Conservation (phyloP, 352 stramenopile species). For the Globisporangium sylvaticum region DNA sequence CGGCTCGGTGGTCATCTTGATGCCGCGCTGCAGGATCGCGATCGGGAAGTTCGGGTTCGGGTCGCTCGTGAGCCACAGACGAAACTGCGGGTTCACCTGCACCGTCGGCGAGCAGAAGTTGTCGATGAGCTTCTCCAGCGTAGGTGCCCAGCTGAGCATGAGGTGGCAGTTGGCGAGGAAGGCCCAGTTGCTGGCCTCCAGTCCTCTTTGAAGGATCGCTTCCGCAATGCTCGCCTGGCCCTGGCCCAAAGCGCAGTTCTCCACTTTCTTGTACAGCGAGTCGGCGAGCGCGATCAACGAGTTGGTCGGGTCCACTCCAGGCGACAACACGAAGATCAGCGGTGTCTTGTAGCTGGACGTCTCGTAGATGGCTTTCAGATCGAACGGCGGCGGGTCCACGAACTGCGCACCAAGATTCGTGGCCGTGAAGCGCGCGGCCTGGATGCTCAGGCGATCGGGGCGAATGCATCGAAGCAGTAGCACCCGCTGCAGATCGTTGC, state of each 20-base stretch:
- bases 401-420: slow-evolving; percentile 90
- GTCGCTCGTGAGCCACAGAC: slow-evolving; percentile 92
- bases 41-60: slow-evolving; percentile 95
- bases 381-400: slow-evolving; percentile 91
- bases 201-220: slow-evolving; percentile 81
- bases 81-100: slow-evolving; percentile 85
- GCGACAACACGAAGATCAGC: slow-evolving; percentile 94
- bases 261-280: slow-evolving; percentile 76
- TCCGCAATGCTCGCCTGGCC: slow-evolving; percentile 91
- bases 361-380: slow-evolving; percentile 89
- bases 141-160: slow-evolving; percentile 94
- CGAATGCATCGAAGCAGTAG: slow-evolving; percentile 92
- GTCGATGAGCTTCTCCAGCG: slow-evolving; percentile 93
- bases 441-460: slow-evolving; percentile 90
- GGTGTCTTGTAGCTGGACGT: slow-evolving; percentile 87
- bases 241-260: slow-evolving; percentile 92
- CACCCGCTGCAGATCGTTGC: slow-evolving; percentile 92
- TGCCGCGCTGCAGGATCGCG: slow-evolving; percentile 90
- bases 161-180: slow-evolving; percentile 96
- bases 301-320: slow-evolving; percentile 93
- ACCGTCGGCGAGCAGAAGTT: slow-evolving; percentile 64
- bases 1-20: slow-evolving; percentile 97
- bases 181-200: slow-evolving; percentile 90
- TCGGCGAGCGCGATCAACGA: slow-evolving; percentile 88
- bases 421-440: slow-evolving; percentile 88